Evolutionary conservation across 2,329 filamentous ascomycete genomes (phyloP), one percentile per base, ranked within the genome.

Genomic region (Aspergillus neoniger): DNA sequence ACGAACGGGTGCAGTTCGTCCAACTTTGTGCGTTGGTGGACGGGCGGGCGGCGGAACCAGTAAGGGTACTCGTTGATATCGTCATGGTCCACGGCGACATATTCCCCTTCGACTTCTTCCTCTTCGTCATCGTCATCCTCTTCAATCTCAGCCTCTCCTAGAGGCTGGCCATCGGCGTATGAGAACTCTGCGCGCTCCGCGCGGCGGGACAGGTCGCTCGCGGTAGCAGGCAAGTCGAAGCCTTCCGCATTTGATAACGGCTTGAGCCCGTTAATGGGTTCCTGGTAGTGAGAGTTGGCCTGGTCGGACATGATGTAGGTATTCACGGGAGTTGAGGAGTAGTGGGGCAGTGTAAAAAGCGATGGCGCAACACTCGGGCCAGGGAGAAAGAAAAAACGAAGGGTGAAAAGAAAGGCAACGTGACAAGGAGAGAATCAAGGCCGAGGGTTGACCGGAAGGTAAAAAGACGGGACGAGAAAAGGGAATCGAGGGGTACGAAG

Each of bases 1-100:
- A 90, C 84, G 69, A 90, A 89, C 25, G 91, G 87, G 70, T 91
- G 85, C 69, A 91, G 85, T 54, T 85, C 81, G 68, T 88, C 87
- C 9, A 79, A 64, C 58, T 73, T 71, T 38, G 74, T 74, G 57
- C 69, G 74, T 23, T 73, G 71, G 50, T 73, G 73, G n/a, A 70
- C 69, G 43, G 73, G 75, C 17, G 74, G 73, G 49, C 75, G 75
- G 41, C 76, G 76, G 64, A 79, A 77, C 68, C 75, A 78, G 67
- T 76, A 78, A 49, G 76, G 72, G 59, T 70, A 75, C 59, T 79
- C 76, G 21, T 70, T 74, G 19, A 71, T 65, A 65, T 79, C 77
- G 21, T 77, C 75, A 61, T 77, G 76, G 48, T 78, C 76, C 10
- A 78, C 76, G 2, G 76, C 72, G 53, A 79, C 75, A 58, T 75